Conservation (phyloP, 768 basidiomycete species). For the Chiua virens region DNA sequence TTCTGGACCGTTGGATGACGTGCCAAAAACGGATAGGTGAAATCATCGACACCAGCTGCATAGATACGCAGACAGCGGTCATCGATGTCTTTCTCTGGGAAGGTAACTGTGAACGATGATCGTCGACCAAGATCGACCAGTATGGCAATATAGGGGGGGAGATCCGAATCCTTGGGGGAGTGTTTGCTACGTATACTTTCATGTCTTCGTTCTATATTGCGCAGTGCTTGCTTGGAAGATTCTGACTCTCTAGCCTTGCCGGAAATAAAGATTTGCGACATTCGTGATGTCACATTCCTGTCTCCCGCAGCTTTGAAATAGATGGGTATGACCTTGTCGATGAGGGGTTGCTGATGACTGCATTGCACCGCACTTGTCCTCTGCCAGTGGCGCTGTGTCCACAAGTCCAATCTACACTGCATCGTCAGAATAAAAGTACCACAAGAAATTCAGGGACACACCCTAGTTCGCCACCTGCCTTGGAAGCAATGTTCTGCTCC, state of each 20-base stretch:
- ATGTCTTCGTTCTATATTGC: background rate
- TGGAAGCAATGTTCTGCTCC: background rate
- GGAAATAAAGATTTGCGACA: slow-evolving; percentile 21
- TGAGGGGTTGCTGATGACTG: slow-evolving; percentile 3
- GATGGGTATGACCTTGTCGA: slow-evolving; percentile 16
- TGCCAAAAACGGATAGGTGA: slow-evolving; percentile 7
- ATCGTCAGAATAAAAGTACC: background rate
- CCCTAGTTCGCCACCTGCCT: background rate
- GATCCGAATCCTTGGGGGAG: background rate
- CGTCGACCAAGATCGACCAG: slow-evolving; percentile 9
- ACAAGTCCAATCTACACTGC: background rate
- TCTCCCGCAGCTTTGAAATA: slow-evolving; percentile 2
- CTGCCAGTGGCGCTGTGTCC: slow-evolving; percentile 11
- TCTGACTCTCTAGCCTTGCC: slow-evolving; percentile 4
- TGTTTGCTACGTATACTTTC: background rate
- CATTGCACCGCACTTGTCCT: slow-evolving; percentile 19
- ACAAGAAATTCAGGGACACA: background rate
- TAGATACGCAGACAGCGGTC: slow-evolving; percentile 9
- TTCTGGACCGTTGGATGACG: background rate
- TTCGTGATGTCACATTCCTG: background rate
- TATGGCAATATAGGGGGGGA: slow-evolving; percentile 6
- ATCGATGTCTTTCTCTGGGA: background rate
- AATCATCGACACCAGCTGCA: background rate
- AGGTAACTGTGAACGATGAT: slow-evolving; percentile 1
- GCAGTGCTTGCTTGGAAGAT: background rate